Conservation (phyloP, 768 basidiomycete species). For the Trametes villosa region DNA sequence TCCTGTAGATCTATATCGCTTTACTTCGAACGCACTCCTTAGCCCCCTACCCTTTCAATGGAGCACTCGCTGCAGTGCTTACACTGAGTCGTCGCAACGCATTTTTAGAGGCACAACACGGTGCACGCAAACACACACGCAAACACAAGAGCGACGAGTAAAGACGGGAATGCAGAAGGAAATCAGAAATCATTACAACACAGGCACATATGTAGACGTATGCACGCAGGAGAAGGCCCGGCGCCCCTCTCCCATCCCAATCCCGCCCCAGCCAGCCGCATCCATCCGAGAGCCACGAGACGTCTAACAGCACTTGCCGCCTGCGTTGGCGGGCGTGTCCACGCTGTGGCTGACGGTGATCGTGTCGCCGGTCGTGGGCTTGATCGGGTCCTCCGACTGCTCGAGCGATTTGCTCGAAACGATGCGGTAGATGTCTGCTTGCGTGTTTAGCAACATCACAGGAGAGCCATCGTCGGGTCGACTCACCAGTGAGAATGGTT, state of each 20-base stretch:
- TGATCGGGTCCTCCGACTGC: constrained; percentile 74
- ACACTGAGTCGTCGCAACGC: too few species aligned
- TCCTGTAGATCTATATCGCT: too few species aligned
- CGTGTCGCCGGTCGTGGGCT: constrained; percentile 79
- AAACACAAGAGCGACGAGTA: neutral
- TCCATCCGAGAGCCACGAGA: neutral
- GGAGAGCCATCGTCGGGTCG: constrained; percentile 29
- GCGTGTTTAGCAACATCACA: neutral
- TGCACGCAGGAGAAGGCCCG: constrained; percentile 18
- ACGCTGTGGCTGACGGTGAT: constrained; percentile 84
- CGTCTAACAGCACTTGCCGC: constrained; percentile 65
- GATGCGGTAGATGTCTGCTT: constrained; percentile 98
- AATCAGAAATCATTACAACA: constrained; percentile 23
- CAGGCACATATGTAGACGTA: constrained; percentile 27
- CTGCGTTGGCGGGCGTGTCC: constrained; percentile 59
- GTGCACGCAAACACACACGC: neutral
- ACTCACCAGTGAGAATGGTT: constrained; percentile 84
- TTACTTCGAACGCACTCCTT: too few species aligned
- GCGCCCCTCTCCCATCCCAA: neutral
- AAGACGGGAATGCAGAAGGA: neutral
- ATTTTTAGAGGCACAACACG: neutral
- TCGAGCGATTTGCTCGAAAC: constrained; percentile 96
- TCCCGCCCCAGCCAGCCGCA: neutral
- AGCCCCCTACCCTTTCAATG: too few species aligned
- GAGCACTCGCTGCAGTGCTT: too few species aligned